Evolutionary conservation across 139 green algal genomes (phyloP), one percentile per base, ranked within the genome.

Genomic region (Tetraselmis chui): DNA sequence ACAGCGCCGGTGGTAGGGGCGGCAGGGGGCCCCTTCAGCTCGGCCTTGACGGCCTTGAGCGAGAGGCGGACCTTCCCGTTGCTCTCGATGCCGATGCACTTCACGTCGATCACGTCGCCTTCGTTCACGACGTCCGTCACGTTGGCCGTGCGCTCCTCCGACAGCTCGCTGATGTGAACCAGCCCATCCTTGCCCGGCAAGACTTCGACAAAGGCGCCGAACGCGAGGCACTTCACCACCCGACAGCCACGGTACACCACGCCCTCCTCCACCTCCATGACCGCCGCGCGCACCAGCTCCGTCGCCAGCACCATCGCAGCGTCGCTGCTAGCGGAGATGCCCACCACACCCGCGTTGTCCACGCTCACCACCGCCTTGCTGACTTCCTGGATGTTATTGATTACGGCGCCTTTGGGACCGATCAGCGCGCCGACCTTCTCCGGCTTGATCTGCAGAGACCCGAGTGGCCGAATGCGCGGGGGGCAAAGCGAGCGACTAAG

Each of bases 71-170:
- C 75, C 86, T 92, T 93, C 31, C 90, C 91, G 76, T 87, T 81
- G 59, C 32, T 5, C 24, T 80, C 86, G 2, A 59, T 24, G 23
- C 88, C 89, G 0, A 96, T 29, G 31, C 97, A 85, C 92, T 94
- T 92, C 2, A 98, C 95, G 83, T 98, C 93, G 31, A 97, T 82
- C 28, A 81, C 1, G 30, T 94, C 86, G 1, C 93, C 94, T 67
- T 92, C 87, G 77, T 90, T 67, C n/a, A 85, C 58, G 1, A 91
- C 87, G 23, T 91, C 88, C 1, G 86, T 59, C 23, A 91, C 85
- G 5, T 87, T 84, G 5, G 79, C 82, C 18, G 91, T 75, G 0
- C 79, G 82, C 25, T 84, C 76, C 0, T 89, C 83, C 31, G 81
- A 86, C 84, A 95, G 88, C 90, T 97, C 91, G 23, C 77, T 89